Percentiles rank a stretch among this genome's conserved stretches.
Evolutionary conservation across 306 rosid genomes (phyloP).

Genomic region (Morella rubra): DNA sequence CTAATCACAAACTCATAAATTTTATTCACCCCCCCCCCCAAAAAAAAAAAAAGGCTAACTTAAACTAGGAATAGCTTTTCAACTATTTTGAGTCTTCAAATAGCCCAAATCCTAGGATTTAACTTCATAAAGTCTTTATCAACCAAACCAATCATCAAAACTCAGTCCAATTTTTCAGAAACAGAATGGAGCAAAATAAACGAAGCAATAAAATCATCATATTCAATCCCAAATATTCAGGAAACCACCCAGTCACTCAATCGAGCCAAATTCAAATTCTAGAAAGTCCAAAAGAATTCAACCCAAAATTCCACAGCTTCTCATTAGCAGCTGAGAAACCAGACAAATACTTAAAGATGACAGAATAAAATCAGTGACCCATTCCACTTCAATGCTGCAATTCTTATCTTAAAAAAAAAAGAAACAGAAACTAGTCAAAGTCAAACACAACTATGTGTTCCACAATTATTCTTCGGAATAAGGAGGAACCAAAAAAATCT

Average conservation of each 20-base stretch:
- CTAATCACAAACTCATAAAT: neutral
- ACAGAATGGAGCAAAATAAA: neutral
- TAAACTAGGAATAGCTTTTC: no score
- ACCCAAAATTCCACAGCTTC: neutral
- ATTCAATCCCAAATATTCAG: slow-evolving; percentile 12
- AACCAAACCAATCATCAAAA: neutral
- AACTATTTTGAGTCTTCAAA: no score
- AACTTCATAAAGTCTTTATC: neutral
- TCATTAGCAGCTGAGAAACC: neutral
- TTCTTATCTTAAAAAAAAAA: no score
- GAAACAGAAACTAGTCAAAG: no score
- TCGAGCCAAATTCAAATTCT: slow-evolving; percentile 32
- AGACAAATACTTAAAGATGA: no score
- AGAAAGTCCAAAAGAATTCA: neutral
- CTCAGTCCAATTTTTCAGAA: neutral
- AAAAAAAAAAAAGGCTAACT: no score
- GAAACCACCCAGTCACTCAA: slow-evolving; percentile 4
- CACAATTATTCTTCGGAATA: no score
- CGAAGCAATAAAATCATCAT: neutral
- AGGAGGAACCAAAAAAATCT: neutral
- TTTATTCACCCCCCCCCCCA: no score
- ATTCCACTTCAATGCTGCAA: no score
- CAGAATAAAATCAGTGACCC: no score
- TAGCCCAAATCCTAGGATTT: no score
- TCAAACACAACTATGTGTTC: no score